Conservation (phyloP, 495 filamentous ascomycete species). For the Immersiella caudata region DNA sequence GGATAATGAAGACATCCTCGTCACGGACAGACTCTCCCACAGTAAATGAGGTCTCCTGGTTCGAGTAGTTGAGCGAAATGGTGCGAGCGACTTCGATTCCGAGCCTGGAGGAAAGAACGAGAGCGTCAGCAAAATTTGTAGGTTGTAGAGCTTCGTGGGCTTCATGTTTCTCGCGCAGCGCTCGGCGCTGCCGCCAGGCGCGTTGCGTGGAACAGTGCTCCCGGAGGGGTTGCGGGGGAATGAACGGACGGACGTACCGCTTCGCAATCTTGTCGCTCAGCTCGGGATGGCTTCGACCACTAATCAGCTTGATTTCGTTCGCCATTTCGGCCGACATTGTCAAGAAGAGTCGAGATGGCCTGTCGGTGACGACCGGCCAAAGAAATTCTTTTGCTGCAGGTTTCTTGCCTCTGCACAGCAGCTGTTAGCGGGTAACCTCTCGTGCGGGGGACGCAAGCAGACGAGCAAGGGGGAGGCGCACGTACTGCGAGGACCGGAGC, state of each 20-base stretch:
- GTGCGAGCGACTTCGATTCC: constrained; percentile 96
- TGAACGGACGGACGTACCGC: constrained; percentile 58
- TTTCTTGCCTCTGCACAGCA: constrained; percentile 22
- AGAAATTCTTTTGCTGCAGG: constrained; percentile 22
- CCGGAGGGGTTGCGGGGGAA: background rate
- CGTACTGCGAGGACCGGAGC: background rate
- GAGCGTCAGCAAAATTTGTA: background rate
- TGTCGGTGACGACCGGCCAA: constrained; percentile 30
- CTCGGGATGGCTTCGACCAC: constrained; percentile 92
- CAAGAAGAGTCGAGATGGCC: constrained; percentile 22
- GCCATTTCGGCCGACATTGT: constrained; percentile 54
- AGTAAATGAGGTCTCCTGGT: constrained; percentile 95
- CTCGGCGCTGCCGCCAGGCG: background rate
- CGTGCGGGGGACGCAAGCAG: constrained; percentile 4
- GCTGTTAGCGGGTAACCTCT: constrained; percentile 36
- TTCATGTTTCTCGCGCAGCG: background rate
- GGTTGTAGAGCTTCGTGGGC: background rate
- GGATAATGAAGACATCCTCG: constrained; percentile 97
- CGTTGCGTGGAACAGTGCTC: background rate
- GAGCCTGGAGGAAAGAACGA: constrained; percentile 56
- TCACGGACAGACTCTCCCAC: constrained; percentile 96
- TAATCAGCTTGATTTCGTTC: constrained; percentile 95
- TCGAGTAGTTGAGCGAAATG: constrained; percentile 93
- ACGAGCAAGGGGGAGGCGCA: constrained; percentile 1
- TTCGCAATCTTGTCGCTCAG: constrained; percentile 89